These are phyloP conservation scores for Suhomyces atakaporum DNA, from an alignment of 1,139 yeast genomes.

Conservation along the genomic window DNA sequence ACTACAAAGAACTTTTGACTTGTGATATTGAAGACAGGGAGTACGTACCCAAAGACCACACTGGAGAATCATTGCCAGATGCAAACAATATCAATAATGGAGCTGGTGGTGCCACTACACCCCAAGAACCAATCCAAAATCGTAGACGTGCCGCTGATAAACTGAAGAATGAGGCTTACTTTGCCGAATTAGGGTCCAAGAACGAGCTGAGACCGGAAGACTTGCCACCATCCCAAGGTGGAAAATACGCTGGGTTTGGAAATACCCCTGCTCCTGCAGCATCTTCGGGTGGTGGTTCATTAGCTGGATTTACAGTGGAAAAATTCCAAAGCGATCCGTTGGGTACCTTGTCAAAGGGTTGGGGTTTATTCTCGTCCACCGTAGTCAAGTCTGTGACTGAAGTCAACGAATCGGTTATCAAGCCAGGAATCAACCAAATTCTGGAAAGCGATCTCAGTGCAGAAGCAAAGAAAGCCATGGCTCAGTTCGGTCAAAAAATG, in stretches of 20 bases:
- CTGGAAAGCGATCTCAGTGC: slow-evolving; percentile 76
- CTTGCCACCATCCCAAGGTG: slow-evolving; percentile 93
- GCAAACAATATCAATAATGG: slow-evolving; percentile 15
- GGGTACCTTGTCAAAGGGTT: slow-evolving; percentile 86
- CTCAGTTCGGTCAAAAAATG: slow-evolving; percentile 92
- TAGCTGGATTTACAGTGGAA: slow-evolving; percentile 65
- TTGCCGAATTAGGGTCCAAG: slow-evolving; percentile 72
- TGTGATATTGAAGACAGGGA: slow-evolving; percentile 74
- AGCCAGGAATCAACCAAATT: slow-evolving; percentile 81
- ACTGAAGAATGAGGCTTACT: slow-evolving; percentile 74
- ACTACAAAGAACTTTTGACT: slow-evolving; percentile 79
- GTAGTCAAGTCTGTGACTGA: slow-evolving; percentile 82
- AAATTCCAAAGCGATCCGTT: slow-evolving; percentile 83
- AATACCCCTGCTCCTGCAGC: slow-evolving; percentile 59
- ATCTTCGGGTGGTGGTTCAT: slow-evolving; percentile 35
- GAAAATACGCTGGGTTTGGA: slow-evolving; percentile 90
- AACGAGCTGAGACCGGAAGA: slow-evolving; percentile 76
- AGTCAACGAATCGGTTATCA: slow-evolving; percentile 84
- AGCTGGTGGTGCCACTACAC: slow-evolving; percentile 23
- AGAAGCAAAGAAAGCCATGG: slow-evolving; percentile 88
- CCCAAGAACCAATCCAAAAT: slow-evolving; percentile 40
- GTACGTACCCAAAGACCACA: slow-evolving; percentile 67
- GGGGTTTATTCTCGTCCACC: slow-evolving; percentile 87
- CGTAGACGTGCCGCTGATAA: slow-evolving; percentile 49
- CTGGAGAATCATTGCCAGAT: slow-evolving; percentile 50